Evolutionary conservation across 176 grass and related monocot species (phyloP).

Genomic region (Phragmites australis): DNA sequence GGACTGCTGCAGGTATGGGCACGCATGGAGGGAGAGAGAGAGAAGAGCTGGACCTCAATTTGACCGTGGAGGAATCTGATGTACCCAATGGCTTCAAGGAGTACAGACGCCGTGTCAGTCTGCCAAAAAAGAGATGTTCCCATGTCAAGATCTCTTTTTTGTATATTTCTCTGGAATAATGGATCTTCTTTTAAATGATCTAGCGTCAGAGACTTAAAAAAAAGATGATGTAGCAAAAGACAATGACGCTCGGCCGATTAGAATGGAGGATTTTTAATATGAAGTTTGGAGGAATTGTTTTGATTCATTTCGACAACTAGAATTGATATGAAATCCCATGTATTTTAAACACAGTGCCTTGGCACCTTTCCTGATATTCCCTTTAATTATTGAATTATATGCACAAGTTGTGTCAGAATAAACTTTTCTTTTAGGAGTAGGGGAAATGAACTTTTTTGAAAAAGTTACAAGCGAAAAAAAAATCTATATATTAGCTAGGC

Average conservation of each 20-base stretch:
- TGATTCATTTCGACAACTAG: neutral
- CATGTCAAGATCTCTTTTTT: conserved; percentile 54
- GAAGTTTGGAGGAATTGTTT: neutral
- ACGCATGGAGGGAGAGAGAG: conserved; percentile 8
- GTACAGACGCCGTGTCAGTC: conserved; percentile 99
- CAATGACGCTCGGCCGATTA: neutral
- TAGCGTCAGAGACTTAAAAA: neutral
- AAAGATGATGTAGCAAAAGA: conserved; percentile 9
- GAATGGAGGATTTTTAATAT: neutral
- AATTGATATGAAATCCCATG: neutral
- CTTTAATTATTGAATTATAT: too few relatives aligned
- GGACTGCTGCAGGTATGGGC: neutral
- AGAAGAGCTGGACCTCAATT: conserved; percentile 74
- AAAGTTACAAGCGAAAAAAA: neutral
- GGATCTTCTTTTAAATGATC: conserved; percentile 36
- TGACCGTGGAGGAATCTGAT: conserved; percentile 99
- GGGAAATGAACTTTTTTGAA: neutral
- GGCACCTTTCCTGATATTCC: neutral
- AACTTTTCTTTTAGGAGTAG: neutral
- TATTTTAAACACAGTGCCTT: neutral
- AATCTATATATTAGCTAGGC: too few relatives aligned
- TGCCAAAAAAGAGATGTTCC: conserved; percentile 53
- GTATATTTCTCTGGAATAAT: conserved; percentile 40
- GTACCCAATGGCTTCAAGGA: conserved; percentile 97
- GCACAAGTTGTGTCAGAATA: neutral